These are phyloP conservation scores for Puccinellia tenuiflora DNA, from an alignment of 176 grass and related monocot species.

Conservation along the genomic window DNA sequence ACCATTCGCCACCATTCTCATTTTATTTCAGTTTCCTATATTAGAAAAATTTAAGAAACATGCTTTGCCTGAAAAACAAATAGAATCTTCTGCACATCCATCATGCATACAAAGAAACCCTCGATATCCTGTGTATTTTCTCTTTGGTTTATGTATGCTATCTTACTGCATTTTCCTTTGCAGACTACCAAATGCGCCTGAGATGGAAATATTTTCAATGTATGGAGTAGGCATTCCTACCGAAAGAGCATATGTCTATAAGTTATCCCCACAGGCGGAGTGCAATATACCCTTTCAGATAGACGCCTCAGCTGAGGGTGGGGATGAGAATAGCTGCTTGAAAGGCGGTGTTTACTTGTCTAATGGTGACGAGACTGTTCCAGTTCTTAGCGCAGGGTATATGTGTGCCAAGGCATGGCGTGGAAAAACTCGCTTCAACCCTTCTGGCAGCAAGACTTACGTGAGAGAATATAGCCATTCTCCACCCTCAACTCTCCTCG, in stretches of 20 bases:
- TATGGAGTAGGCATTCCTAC: constrained; percentile 98
- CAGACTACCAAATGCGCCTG: constrained; percentile 87
- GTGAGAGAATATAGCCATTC: constrained; percentile 82
- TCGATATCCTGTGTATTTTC: not conserved
- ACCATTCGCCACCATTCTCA: not conserved
- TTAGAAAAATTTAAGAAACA: not conserved
- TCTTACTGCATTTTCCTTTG: constrained; percentile 23
- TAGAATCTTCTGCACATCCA: not conserved
- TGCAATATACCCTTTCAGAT: constrained; percentile 97
- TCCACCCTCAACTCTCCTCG: constrained; percentile 71
- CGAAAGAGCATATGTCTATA: constrained; percentile 97
- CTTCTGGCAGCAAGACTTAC: constrained; percentile 75
- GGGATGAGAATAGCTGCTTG: constrained; percentile 65
- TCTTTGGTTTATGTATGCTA: not conserved
- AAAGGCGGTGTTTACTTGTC: constrained; percentile 78
- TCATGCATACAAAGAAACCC: not conserved
- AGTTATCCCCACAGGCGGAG: constrained; percentile 59
- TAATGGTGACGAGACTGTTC: constrained; percentile 93
- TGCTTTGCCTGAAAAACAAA: not conserved
- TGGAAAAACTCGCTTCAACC: constrained; percentile 91
- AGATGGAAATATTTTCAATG: constrained; percentile 98
- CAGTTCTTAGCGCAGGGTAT: constrained; percentile 80
- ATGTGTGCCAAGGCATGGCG: constrained; percentile 98
- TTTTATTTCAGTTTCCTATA: not conserved
- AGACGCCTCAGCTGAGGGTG: constrained; percentile 70